Evolutionary conservation across 2,329 filamentous ascomycete genomes (phyloP).

Genomic region (Penicillium sp.): DNA sequence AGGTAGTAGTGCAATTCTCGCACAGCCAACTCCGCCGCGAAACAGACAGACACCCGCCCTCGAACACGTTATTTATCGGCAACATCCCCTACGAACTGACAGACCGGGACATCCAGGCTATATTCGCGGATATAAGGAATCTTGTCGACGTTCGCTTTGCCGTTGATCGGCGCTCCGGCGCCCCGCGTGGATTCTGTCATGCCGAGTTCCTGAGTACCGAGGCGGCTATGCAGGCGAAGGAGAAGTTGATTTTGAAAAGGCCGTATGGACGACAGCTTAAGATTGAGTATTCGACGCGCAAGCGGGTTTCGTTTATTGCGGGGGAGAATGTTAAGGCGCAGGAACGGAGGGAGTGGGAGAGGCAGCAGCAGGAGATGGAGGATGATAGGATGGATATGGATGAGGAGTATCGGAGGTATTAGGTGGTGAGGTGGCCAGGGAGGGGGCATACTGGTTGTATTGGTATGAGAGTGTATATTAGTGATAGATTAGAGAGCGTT

Average conservation of each 20-base stretch:
- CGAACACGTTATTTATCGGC: constrained; percentile 76
- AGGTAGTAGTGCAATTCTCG: constrained; percentile 66
- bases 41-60: constrained; percentile 48
- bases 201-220: constrained; percentile 74
- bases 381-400: neutral
- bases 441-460: too few relatives aligned
- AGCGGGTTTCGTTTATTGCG: constrained; percentile 8
- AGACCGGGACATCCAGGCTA: constrained; percentile 76
- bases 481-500: neutral
- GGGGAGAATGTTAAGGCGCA: neutral
- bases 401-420: neutral
- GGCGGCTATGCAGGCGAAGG: constrained; percentile 65
- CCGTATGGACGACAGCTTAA: constrained; percentile 70
- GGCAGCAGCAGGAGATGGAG: neutral
- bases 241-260: constrained; percentile 57
- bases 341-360: neutral
- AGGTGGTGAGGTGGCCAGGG: neutral
- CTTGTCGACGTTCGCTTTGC: constrained; percentile 78
- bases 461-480: constrained; percentile 3
- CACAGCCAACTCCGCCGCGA: constrained; percentile 26
- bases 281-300: constrained; percentile 63
- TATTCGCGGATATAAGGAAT: constrained; percentile 73
- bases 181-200: constrained; percentile 82
- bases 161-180: constrained; percentile 78
- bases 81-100: constrained; percentile 87